These are phyloP conservation scores for Neurospora cerealis DNA, from an alignment of 495 filamentous ascomycete genomes.

Conservation along the genomic window DNA sequence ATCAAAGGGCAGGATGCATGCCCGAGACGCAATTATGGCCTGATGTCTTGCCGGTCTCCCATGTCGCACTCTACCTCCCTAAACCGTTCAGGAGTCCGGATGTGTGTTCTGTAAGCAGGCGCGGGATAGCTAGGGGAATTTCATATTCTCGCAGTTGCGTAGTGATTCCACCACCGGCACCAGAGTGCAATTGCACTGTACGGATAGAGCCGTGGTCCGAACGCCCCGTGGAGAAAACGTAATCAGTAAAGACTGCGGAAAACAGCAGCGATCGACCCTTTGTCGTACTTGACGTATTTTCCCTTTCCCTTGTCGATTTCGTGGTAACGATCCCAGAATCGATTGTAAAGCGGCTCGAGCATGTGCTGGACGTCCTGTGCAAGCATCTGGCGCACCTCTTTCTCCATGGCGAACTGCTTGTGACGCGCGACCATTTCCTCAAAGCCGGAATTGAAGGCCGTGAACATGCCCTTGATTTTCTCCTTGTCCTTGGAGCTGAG, in stretches of 20 bases:
- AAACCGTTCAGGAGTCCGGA: neutral
- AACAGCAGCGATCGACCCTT: constrained; percentile 49
- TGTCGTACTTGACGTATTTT: constrained; percentile 97
- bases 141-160: neutral
- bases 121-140: neutral
- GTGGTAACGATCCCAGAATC: constrained; percentile 97
- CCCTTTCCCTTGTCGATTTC: constrained; percentile 94
- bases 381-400: constrained; percentile 71
- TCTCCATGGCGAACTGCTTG: constrained; percentile 72
- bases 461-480: constrained; percentile 89
- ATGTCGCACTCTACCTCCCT: neutral
- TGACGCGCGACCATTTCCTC: constrained; percentile 78
- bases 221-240: neutral
- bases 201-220: neutral
- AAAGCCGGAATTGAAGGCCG: constrained; percentile 78
- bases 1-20: neutral
- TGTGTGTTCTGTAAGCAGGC: neutral
- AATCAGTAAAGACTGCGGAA: constrained; percentile 38
- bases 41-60: neutral
- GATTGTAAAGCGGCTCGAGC: constrained; percentile 85
- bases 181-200: neutral
- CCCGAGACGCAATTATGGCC: neutral
- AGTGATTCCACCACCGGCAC: neutral
- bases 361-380: constrained; percentile 75
- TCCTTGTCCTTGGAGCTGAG: constrained; percentile 86